Evolutionary conservation across 1,284 basidiomycete genomes (phyloP).

Genomic region (Testicularia cyperi): DNA sequence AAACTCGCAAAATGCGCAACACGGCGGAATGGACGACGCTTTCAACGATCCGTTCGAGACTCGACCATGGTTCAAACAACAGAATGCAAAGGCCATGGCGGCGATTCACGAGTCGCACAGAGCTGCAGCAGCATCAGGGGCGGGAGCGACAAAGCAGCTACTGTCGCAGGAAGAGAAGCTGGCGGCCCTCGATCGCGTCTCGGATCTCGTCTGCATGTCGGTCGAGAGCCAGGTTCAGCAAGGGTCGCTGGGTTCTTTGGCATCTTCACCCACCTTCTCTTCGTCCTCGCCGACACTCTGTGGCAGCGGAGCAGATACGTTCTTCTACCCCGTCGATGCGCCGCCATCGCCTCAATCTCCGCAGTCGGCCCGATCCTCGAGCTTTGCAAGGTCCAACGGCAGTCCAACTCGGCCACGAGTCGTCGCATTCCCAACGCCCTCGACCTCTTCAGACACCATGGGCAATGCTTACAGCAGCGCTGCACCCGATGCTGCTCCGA

Average conservation of each 20-base stretch:
- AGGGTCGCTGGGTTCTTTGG: constrained; percentile 1
- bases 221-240: constrained; percentile 8
- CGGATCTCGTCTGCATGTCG: constrained; percentile 18
- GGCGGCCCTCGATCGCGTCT: constrained; percentile 20
- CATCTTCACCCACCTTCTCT: constrained; percentile 3
- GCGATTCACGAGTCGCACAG: too few species aligned
- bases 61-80: too few species aligned
- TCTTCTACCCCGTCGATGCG: constrained; percentile 13
- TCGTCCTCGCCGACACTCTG: constrained; percentile 8
- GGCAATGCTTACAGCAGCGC: background rate
- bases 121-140: too few species aligned
- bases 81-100: too few species aligned
- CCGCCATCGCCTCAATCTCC: constrained; percentile 11
- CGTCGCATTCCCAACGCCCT: constrained; percentile 3
- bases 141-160: too few species aligned
- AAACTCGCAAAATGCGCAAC: too few species aligned
- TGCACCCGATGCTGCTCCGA: background rate
- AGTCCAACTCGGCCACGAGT: too few species aligned
- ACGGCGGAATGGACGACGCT: too few species aligned
- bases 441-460: background rate
- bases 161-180: constrained; percentile 13
- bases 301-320: too few species aligned
- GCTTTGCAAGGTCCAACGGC: too few species aligned
- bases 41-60: constrained; percentile 21
- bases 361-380: too few species aligned